Base-by-base conservation (phyloP, 371 early-diverging fungal species). In the Smittium culicis region DNA sequence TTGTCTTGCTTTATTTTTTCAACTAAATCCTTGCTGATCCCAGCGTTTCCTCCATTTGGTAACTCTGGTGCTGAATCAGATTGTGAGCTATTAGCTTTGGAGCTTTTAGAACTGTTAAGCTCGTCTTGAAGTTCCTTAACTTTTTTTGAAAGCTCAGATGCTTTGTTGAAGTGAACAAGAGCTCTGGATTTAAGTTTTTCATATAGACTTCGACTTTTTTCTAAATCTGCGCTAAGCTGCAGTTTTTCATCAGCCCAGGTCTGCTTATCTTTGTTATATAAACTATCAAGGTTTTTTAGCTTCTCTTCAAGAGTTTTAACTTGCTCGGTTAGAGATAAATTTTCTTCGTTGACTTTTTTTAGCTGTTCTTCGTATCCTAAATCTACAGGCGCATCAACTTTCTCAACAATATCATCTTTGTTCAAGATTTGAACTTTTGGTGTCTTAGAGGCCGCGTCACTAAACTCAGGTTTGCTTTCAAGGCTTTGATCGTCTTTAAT, bases 131-230 rank as follows among this genome's bases (percentile, higher is more conserved):
- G 65, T 2, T 24, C n/a, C 27, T 34, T 35, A 11, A 35, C 35
- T 24, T 64, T 3, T 29, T 16, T 30, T 27, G 33, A 25, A 17
- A 64, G 27, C 27, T 64, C 35, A 35, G 34, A 45, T 24, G 54
- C 34, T 31, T 62, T 62, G 5, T 62, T 32, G 29, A 34, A 25
- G 27, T 64, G 27, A 20, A 24, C 35, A 24, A 64, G 16, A 29
- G 65, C 65, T 29, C 16, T 64, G n/a, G 35, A 25, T 28, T 64
- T 64, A 24, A 64, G 65, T n/a, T 45, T 64, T 45, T 64, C 65
- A 35, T 64, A 64, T 25, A 64, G 28, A 34, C 34, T 24, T 35
- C 35, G 16, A 30, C 65, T 64, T 45, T 64, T 31, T 1, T 32
- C 33, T 3, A 64, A 16, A 17, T 34, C 25, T 5, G 17, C 2